Evolutionary conservation across 164 flowering plant species (phyloP), one percentile per base, ranked within the genome.

Genomic region (Vitis riparia): DNA sequence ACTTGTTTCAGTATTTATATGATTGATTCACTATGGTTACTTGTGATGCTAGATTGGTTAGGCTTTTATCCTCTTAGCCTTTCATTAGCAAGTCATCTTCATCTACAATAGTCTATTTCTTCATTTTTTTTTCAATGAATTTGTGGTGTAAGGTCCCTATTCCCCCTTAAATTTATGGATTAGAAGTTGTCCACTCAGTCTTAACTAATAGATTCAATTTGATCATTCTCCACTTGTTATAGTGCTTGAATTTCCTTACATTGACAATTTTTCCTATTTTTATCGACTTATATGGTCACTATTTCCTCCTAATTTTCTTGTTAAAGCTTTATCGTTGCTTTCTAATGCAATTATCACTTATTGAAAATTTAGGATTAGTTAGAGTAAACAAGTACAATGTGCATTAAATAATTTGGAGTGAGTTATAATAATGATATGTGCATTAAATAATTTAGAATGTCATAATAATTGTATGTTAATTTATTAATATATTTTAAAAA

Each of bases 61-160:
- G 65, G 97, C 97, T 11, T 96, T 91, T 84, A 77, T 93, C 89
- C 68, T 17, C 17, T 90, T 97, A 15, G 76, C 95, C 56, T 19
- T 96, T 96, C 77, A 78, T 96, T 59, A 86, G 88, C 86, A 90
- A 91, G 82, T 80, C 99, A 70, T 78, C 97, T 67, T 88, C 99
- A 52, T 77, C 97, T 55, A 89, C 91, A 51, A 86, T 91, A 60
- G 83, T 86, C 50, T 98, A 98, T 10, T 96, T 87, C 84, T 96
- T 80, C 59, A 77, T 86, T 71, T 19, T 93, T 17, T 90, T 72
- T 86, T 96, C 68, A 63, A 91, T 65, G 97, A 97, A 65, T 86
- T 87, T 75, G 17, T 93, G 65, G 88, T 92, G 59, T 97, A 91
- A 94, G 99, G 68, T 3, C 23, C 23, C 23, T 1, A 1, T 19